Evolutionary conservation across 768 basidiomycete genomes (phyloP), one percentile per base, ranked within the genome.

Genomic region (Epithele typhae): DNA sequence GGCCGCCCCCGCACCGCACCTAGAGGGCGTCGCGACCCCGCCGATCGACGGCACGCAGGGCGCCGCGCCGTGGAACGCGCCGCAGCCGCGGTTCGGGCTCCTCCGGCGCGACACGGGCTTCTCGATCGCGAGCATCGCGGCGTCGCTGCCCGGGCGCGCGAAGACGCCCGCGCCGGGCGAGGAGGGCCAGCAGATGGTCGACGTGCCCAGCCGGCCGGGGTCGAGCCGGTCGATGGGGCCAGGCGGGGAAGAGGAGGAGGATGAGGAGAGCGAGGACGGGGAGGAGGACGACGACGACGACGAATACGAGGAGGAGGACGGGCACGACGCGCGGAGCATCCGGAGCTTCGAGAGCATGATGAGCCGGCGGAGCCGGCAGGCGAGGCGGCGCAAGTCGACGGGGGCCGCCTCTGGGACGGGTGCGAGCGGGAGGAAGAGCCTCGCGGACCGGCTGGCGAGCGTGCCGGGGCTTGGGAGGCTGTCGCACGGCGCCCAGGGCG

Each of bases 341-440:
- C 70, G 80, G 54, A 93, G 91, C 61, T 92, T 94, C 58, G 85
- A 84, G 70, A 92, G 79, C 54, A 92, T 91, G 90, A 70, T 91
- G 74, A 81, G 73, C 54, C 69, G 71, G 30, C 67, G 71, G 51
- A 67, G 63, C 48, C 54, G 60, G 48, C 56, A 60, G 35, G 59
- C 56, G 22, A 63, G 53, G 42, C 62, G 44, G 48, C 55, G 54
- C 25, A 59, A 54, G 53, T 52, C 51, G 23, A 53, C 48, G 37
- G 15, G 25, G 8, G 14, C 8, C 27, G 14, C 8, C 14, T 7
- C 7, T 30, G 14, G 8, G 7, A 14, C 8, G 7, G 47, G 37
- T 25, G 49, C 38, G 30, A 59, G 48, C 25, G 68, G 74, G 34
- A 68, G 91, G 45, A 84, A 82, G 64, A 93, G 81, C 54, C 65